Evolutionary conservation across 1,284 basidiomycete species (phyloP), one percentile per base, ranked within the genome.

Genomic region (Austroboletus niveus): DNA sequence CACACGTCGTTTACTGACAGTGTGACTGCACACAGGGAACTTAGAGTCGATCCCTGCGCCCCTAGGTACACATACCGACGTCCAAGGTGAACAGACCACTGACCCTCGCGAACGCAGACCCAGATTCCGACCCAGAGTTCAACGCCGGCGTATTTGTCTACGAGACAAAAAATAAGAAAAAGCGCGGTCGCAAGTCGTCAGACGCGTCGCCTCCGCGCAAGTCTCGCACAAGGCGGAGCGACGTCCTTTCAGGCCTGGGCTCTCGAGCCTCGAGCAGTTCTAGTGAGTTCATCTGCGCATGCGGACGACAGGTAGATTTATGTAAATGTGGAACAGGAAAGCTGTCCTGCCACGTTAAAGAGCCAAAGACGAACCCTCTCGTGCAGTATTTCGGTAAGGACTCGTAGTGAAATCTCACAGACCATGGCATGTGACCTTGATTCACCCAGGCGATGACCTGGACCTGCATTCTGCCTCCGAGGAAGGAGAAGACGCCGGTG

Each of bases 101-200:
- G 12, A 49, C 42, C n/a, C 8, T 8, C 5, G n/a, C 29, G 41
- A 22, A 47, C 31, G 22, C 47, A 69, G 65, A 68, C 47, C 54
- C 56, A 57, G 82, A 81, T 51, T 72, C 76, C 0, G 82, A 84
- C 53, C 74, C 82, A n/a, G 82, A 85, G 51, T 84, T 84, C 51
- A 74, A 69, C 29, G 58, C 77, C 1, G 78, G 79, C 0, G 48
- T 60, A 4, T 77, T 75, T 47, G 52, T 75, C 12, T 70, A 72
- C 41, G 66, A 74, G 47, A 57, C 69, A 30, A 67, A 61, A 51
- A 66, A 65, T 56, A 70, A 69, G 52, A 64, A 62, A 43, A 69
- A 59, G 44, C 53, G 51, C 27, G 48, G 52, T 50, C 53, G 50
- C 17, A 56, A 49, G 30, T 48, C 63, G 17, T 51, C 51, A 3